Evolutionary conservation across 805 yeast genomes (phyloP), one percentile per base, ranked within the genome.

Genomic region (Schizosaccharomyces lindneri): DNA sequence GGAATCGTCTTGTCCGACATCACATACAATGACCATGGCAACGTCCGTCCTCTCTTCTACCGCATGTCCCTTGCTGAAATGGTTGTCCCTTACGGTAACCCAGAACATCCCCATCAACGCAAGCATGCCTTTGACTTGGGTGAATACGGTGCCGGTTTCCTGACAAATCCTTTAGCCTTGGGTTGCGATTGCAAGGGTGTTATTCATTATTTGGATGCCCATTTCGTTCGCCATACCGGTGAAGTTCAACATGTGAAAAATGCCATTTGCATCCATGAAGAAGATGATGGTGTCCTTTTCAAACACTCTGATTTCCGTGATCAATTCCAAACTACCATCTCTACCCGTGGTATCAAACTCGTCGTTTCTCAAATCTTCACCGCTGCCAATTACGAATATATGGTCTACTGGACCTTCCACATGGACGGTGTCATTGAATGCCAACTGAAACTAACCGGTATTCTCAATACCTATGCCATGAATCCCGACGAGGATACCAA

Each of bases 141-240:
- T 71, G 93, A 85, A 72, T 84, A 84, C 70, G 93, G 93, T 74
- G 90, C 88, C 64, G 93, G 93, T 69, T 80, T 81, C 75, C 81
- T 85, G 82, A 82, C 93, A 62, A 85, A 85, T 73, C 85, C 89
- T 43, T 76, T 85, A 65, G 74, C 84, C 24, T 77, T 84, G 62
- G 90, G 90, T 55, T 85, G 93, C 71, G 93, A 85, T 72, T 85
- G 93, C 75, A 84, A 85, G 71, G 93, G 93, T 70, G 87, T 81
- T 57, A 85, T 85, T 67, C 89, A 85, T 71, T 85, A 85, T 73
- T 70, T 85, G 72, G 89, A 85, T 72, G 89, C 86, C n/a, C 82
- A 80, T 71, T 82, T 83, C 69, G 76, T 82, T 43, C 81, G 80
- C 71, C 78, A 81, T 71, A 71, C 74, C 9, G 93, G 93, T 70